Percentiles rank a stretch among this genome's conserved stretches.
Conservation (phyloP, 108 stramenopile genomes). For the Mayamaea pseudoterrestris region DNA sequence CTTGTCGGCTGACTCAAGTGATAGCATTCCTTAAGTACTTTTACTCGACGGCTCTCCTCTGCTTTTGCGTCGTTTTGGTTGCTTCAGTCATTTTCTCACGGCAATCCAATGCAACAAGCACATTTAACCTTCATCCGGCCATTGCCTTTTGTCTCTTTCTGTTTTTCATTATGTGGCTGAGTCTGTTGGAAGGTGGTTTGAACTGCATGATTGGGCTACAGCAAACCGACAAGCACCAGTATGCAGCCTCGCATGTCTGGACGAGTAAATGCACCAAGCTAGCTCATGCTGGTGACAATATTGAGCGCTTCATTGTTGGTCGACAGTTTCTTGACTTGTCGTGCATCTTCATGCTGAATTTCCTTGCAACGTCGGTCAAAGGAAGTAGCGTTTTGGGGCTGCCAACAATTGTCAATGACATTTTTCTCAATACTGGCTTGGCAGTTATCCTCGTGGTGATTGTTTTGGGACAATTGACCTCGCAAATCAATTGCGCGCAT, state of each 20-base stretch:
- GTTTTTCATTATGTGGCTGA: conserved; percentile 38
- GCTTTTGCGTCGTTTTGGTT: conserved; percentile 9
- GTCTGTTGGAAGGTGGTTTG: conserved; percentile 54
- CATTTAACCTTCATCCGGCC: conserved; percentile 21
- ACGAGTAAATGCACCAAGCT: conserved; percentile 23
- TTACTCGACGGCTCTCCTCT: conserved; percentile 4
- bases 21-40: conserved; percentile 7
- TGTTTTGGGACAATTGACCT: conserved; percentile 26
- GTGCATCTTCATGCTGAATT: conserved; percentile 34
- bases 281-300: conserved; percentile 41
- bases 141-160: conserved; percentile 30
- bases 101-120: conserved; percentile 38
- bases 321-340: conserved; percentile 41
- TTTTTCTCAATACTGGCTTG: conserved; percentile 5
- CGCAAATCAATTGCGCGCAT: conserved; percentile 19
- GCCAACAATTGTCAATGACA: neutral
- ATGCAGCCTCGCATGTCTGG: conserved; percentile 28
- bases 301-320: conserved; percentile 32
- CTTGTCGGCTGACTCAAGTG: too few species aligned
- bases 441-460: conserved; percentile 27
- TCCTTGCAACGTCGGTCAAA: conserved; percentile 28
- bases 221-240: conserved; percentile 27
- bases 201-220: conserved; percentile 40
- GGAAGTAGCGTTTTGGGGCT: conserved; percentile 21
- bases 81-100: conserved; percentile 26